phyloP scores from a whole-genome alignment of 2,329 filamentous ascomycete genomes.

The Nakataea oryzae region DNA sequence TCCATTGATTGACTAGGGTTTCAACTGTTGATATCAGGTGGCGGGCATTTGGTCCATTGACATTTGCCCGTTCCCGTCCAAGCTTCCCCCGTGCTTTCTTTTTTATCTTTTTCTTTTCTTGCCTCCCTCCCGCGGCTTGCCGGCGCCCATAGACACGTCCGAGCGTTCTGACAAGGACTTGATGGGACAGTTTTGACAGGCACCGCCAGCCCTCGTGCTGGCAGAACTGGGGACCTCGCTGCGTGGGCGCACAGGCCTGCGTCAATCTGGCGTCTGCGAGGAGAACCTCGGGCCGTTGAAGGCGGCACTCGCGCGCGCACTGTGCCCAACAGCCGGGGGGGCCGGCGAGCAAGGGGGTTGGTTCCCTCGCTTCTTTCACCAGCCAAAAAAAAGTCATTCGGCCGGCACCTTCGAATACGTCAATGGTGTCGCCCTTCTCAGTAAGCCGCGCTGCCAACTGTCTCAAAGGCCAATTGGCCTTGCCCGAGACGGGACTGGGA shows the following conservation, averaged over 20 bases:
- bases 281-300: not conserved
- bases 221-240: not conserved
- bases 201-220: not conserved
- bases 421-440: not conserved
- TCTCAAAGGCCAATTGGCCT: not conserved
- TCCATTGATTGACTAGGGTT: no score
- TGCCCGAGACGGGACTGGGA: no score
- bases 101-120: not conserved
- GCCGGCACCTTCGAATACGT: no score
- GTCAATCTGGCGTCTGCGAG: not conserved
- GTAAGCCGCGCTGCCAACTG: not conserved
- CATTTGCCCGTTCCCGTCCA: no score
- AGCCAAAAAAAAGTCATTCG: not conserved
- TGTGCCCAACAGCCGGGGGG: not conserved
- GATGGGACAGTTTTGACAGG: not conserved
- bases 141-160: not conserved
- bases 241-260: not conserved
- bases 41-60: no score
- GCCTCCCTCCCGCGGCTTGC: not conserved
- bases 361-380: no score
- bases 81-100: no score
- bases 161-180: not conserved
- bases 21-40: no score
- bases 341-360: not conserved
- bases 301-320: not conserved